Evolutionary conservation across 2,329 filamentous ascomycete genomes (phyloP), one percentile per base, ranked within the genome.

Genomic region (Beauveria bassiana): DNA sequence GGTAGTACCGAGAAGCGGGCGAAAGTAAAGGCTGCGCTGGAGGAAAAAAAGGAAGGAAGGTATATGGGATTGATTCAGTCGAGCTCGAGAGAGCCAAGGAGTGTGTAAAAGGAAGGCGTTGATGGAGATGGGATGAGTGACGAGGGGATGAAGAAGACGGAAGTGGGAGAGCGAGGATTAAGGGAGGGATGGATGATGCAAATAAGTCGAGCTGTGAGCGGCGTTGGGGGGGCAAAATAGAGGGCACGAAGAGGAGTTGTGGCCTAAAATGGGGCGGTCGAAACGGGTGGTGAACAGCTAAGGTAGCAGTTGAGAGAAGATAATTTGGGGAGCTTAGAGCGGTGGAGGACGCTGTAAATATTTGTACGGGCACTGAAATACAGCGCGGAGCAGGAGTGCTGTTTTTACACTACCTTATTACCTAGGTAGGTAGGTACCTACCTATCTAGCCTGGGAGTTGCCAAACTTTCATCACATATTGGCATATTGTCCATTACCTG

Each of bases 21-120:
- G 40, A 53, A 56, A 50, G 47, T 43, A 24, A 51, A 22, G 59
- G 53, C 52, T 50, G 43, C 59, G 51, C 53, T 61, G 28, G 47
- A 34, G 49, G 38, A 45, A 49, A 51, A 51, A 53, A 60, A 60
- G 71, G 74, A 75, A 74, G 72, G 73, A 75, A 70, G 70, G 72
- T 75, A 68, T 66, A 63, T 68, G 65, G 66, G 66, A 64, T 64
- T 62, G 67, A 62, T 63, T 66, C 62, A 68, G 69, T 63, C 63
- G 66, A 68, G 67, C 66, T 69, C 68, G 67, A 55, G 34, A 24
- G 70, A 72, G 69, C 70, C 73, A 76, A 75, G 73, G 73, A 75
- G 68, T 65, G 73, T 74, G 68, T 63, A 65, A 70, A 71, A 68
- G 61, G 69, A 73, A 70, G 66, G 68, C 66, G 68, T 67, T 66